phyloP scores from a whole-genome alignment of 345 rosid species.

The Syzygium jambos region DNA sequence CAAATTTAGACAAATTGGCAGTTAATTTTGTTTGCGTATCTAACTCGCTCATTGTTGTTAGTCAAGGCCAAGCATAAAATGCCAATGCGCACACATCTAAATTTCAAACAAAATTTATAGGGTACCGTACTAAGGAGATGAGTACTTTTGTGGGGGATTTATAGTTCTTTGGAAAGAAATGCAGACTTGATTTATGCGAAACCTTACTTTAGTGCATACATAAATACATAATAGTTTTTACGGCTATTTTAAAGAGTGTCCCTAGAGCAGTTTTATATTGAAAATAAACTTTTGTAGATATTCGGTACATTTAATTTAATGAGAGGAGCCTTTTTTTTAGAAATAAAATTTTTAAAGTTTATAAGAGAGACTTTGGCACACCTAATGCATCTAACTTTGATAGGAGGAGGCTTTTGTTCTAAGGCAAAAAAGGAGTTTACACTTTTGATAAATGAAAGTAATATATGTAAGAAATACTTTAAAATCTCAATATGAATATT shows the following conservation, averaged over 20 bases:
- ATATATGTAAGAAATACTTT: background rate
- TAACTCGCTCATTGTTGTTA: background rate
- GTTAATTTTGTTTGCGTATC: background rate
- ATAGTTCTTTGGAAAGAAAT: background rate
- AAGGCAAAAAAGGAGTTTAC: background rate
- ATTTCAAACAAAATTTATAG: background rate
- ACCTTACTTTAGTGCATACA: background rate
- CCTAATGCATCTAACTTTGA: background rate
- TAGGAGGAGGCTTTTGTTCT: background rate
- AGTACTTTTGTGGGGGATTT: background rate
- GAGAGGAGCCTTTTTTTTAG: background rate
- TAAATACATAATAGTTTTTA: background rate
- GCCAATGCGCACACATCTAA: background rate
- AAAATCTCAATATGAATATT: too few species aligned
- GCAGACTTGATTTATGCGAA: background rate
- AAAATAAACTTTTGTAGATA: background rate
- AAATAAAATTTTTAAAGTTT: background rate
- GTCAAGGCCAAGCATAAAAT: background rate
- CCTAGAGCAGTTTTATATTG: background rate
- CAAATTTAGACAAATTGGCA: background rate
- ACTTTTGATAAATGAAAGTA: background rate
- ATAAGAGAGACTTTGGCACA: background rate
- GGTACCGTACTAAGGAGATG: background rate
- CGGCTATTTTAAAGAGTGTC: background rate
- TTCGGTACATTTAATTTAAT: background rate